Percentiles rank a stretch among this genome's conserved stretches.
Conservation (phyloP, 139 green algal genomes). For the Micractinium conductrix region DNA sequence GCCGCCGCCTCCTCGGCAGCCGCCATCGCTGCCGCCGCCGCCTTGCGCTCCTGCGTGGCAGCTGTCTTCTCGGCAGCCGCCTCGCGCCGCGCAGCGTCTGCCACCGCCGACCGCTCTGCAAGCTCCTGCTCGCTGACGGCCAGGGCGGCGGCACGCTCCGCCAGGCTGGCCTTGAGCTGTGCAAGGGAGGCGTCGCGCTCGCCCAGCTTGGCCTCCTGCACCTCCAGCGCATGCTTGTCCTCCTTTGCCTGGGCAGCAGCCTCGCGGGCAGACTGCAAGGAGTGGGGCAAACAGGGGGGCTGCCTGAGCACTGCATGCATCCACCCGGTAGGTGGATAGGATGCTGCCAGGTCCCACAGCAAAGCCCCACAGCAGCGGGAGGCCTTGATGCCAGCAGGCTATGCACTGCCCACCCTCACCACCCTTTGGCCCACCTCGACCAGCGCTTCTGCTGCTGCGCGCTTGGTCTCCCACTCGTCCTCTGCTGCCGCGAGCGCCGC, state of each 20-base stretch:
- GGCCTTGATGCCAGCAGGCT: background rate
- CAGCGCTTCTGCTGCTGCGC: background rate
- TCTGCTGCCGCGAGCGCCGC: slow-evolving; percentile 12
- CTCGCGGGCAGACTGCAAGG: slow-evolving; percentile 17
- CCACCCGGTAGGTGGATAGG: too few relatives aligned
- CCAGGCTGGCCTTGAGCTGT: slow-evolving; percentile 26
- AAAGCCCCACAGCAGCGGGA: background rate
- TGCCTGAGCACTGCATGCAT: too few relatives aligned
- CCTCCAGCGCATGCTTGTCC: slow-evolving; percentile 37
- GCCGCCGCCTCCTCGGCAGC: background rate
- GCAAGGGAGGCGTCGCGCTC: slow-evolving; percentile 32
- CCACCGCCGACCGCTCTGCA: slow-evolving; percentile 5
- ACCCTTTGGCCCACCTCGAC: background rate
- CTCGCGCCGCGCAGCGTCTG: background rate
- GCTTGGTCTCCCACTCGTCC: slow-evolving; percentile 19
- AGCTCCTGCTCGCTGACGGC: slow-evolving; percentile 21
- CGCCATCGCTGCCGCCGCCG: background rate
- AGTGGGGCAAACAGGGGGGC: too few relatives aligned
- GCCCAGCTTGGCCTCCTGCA: slow-evolving; percentile 21
- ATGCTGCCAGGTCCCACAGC: too few relatives aligned
- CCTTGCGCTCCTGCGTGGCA: background rate
- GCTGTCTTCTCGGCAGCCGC: background rate
- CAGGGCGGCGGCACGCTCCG: background rate
- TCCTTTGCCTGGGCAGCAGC: slow-evolving; percentile 4
- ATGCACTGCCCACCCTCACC: background rate